Evolutionary conservation across 2,329 filamentous ascomycete species (phyloP).

Genomic region (Blastomyces silverae): DNA sequence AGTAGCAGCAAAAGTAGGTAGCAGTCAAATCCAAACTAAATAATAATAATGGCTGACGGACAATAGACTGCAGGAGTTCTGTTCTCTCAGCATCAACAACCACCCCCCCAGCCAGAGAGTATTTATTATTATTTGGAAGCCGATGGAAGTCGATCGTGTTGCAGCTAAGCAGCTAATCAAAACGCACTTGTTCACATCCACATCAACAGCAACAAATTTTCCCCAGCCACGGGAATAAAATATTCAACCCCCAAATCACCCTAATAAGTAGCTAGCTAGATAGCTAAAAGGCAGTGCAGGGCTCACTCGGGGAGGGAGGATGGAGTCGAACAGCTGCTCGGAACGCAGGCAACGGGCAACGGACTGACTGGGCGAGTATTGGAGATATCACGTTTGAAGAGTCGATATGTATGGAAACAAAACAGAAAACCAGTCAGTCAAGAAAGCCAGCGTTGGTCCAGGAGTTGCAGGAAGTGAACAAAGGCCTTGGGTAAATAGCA

Average conservation of each 20-base stretch:
- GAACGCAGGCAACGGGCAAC: background rate
- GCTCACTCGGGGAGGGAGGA: background rate
- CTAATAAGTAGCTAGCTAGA: background rate
- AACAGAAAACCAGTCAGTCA: background rate
- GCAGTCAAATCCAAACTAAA: background rate
- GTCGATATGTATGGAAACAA: background rate
- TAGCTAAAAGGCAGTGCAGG: background rate
- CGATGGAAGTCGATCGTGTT: conserved; percentile 9
- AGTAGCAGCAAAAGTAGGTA: no score
- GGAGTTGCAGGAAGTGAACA: background rate
- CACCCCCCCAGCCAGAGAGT: background rate
- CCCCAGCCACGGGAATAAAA: conserved; percentile 8
- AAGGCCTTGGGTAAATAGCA: background rate
- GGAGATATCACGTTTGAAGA: background rate
- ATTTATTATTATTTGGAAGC: conserved; percentile 8
- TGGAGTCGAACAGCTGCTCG: background rate
- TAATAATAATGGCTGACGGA: background rate
- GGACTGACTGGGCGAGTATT: background rate
- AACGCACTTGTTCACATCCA: background rate
- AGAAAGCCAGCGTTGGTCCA: background rate
- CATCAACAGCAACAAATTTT: conserved; percentile 1
- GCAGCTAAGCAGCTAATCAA: background rate
- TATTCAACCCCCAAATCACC: background rate
- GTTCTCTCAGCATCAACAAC: background rate
- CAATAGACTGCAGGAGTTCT: background rate